Percentiles rank a stretch among this genome's conserved stretches.
phyloP scores from a whole-genome alignment of 257 asterid genomes.

The Plectranthus barbatus region DNA sequence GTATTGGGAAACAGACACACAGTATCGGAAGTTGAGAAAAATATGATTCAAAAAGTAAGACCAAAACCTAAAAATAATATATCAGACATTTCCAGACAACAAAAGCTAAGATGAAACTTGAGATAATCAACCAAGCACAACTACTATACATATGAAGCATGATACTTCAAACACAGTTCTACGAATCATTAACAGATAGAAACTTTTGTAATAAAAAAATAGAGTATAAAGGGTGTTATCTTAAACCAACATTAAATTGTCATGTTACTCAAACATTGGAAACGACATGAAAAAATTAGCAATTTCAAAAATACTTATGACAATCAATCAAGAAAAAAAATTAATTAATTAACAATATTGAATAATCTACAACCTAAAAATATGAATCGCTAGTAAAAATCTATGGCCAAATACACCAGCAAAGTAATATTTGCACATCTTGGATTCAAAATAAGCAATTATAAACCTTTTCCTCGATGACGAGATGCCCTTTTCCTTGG shows the following conservation, averaged over 20 bases:
- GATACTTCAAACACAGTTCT: too few relatives aligned
- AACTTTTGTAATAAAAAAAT: too few relatives aligned
- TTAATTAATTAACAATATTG: not conserved
- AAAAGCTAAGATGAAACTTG: too few relatives aligned
- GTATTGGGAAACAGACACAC: too few relatives aligned
- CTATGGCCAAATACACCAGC: too few relatives aligned
- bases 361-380: too few relatives aligned
- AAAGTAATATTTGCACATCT: not conserved
- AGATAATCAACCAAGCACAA: not conserved
- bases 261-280: too few relatives aligned
- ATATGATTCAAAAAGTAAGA: not conserved
- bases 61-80: not conserved
- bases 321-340: not conserved
- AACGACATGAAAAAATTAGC: not conserved
- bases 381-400: too few relatives aligned
- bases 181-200: too few relatives aligned
- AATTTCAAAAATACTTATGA: not conserved
- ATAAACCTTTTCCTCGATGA: conserved; percentile 72
- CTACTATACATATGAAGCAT: not conserved
- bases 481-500: conserved; percentile 79
- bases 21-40: not conserved
- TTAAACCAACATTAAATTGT: too few relatives aligned
- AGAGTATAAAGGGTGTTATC: too few relatives aligned
- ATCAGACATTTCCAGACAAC: not conserved
- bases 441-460: not conserved